These are phyloP conservation scores for Candida michaelii DNA, from an alignment of 805 yeast genomes.

Conservation along the genomic window DNA sequence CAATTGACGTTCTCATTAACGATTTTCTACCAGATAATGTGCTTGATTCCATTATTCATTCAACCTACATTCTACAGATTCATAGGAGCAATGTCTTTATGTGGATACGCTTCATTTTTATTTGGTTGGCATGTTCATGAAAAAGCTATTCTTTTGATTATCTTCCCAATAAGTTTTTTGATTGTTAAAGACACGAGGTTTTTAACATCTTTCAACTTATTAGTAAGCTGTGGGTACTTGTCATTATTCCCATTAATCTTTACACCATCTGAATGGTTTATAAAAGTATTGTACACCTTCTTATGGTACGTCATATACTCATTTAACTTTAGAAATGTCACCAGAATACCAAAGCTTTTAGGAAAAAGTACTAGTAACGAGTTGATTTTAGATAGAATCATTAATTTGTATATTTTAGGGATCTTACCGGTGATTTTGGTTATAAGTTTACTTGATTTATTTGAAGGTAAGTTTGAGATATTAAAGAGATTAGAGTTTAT, in stretches of 20 bases:
- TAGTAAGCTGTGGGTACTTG: conserved; percentile 79
- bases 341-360: conserved; percentile 49
- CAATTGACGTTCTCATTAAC: conserved; percentile 74
- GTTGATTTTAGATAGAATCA: conserved; percentile 63
- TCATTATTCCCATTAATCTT: conserved; percentile 85
- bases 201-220: conserved; percentile 65
- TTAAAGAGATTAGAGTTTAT: conserved; percentile 68
- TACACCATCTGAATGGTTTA: conserved; percentile 75
- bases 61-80: conserved; percentile 78
- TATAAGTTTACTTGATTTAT: conserved; percentile 46
- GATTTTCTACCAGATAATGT: conserved; percentile 77
- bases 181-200: conserved; percentile 70
- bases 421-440: conserved; percentile 61
- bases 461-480: conserved; percentile 52
- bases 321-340: conserved; percentile 69
- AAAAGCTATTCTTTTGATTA: conserved; percentile 87
- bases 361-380: conserved; percentile 19
- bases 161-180: conserved; percentile 82
- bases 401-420: conserved; percentile 64
- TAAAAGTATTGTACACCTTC: conserved; percentile 74
- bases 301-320: conserved; percentile 83
- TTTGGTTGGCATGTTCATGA: conserved; percentile 99
- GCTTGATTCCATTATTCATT: conserved; percentile 65
- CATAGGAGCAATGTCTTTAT: conserved; percentile 78
- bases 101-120: conserved; percentile 87